Base-by-base conservation (phyloP, 164 flowering plant species). In the Macadamia integrifolia region DNA sequence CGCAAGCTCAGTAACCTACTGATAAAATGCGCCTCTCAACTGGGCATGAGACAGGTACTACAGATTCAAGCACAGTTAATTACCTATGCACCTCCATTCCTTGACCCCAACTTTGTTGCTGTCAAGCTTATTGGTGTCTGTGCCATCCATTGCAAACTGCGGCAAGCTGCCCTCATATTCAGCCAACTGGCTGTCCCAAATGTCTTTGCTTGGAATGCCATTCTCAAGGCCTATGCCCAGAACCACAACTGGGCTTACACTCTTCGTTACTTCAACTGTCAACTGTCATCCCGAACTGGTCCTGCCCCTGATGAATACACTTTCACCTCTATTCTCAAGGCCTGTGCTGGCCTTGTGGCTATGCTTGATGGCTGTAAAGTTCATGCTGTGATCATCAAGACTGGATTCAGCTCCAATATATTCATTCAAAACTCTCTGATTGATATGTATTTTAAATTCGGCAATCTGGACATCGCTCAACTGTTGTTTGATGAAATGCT, bases 381-480 rank as follows among this genome's bases (percentile, higher is more conserved):
- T 17, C 81, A 81, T 35, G 66, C 69, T 31, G 0, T 67, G 12
- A 64, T 76, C 11, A 6, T 53, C 28, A 76, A 76, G 65, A 35
- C 15, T 14, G 84, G 84, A 50, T 66, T 67, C 60, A 70, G 72
- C n/a, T 62, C 58, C 11, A 78, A 81, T 50, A 55, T 76, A 0
- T 81, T 72, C 56, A 74, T 81, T 40, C 60, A 66, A 35, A 81
- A 81, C 49, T 81, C 81, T n/a, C 74, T 81, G 9, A 55, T 76
- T 5, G 84, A 81, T 60, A 76, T 81, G 84, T 76, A 79, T 40
- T 81, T 76, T 46, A 78, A 76, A 40, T 64, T 78, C 58, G 83
- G 83, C 6, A 13, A 28, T 8, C 30, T 58, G 32, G 9, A 2
- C 14, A 35, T 69, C 61, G 84, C 75, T 2, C 55, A 44, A 65